Conservation (phyloP, 1,284 basidiomycete species). For the Mycena sp. region DNA sequence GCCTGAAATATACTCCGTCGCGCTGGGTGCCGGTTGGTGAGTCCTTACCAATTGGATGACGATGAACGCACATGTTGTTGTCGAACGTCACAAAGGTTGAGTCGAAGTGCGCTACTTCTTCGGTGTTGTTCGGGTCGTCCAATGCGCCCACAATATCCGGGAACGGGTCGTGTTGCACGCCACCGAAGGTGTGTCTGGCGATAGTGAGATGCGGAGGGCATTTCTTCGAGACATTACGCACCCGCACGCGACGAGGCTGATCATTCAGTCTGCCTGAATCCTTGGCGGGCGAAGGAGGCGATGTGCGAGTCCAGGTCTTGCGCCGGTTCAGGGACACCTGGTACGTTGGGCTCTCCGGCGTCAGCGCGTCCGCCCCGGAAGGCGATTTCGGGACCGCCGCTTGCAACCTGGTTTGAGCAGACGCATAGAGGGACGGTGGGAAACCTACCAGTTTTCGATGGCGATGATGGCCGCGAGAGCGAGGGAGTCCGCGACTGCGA, state of each 20-base stretch:
- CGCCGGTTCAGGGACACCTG: constrained; percentile 47
- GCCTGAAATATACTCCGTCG: constrained; percentile 48
- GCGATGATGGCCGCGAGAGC: background rate
- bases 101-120: constrained; percentile 1
- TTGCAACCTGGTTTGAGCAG: background rate
- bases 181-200: constrained; percentile 40
- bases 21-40: constrained; percentile 33
- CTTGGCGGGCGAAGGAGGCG: constrained; percentile 46
- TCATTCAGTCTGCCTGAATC: constrained; percentile 52
- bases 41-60: background rate
- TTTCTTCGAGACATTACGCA: constrained; percentile 29
- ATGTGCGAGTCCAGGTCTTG: constrained; percentile 43
- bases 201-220: background rate
- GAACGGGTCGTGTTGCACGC: constrained; percentile 30
- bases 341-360: constrained; percentile 37
- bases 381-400: constrained; percentile 49
- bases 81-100: constrained; percentile 35
- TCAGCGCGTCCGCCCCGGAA: constrained; percentile 49
- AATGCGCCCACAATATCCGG: constrained; percentile 31
- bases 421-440: background rate
- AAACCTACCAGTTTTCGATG: constrained; percentile 7
- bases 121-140: constrained; percentile 8
- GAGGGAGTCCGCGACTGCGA: constrained; percentile 7
- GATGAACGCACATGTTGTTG: constrained; percentile 42
- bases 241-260: constrained; percentile 53